Evolutionary conservation across 805 yeast genomes (phyloP), one percentile per base, ranked within the genome.

Genomic region (Phaffomyces thermotolerans): DNA sequence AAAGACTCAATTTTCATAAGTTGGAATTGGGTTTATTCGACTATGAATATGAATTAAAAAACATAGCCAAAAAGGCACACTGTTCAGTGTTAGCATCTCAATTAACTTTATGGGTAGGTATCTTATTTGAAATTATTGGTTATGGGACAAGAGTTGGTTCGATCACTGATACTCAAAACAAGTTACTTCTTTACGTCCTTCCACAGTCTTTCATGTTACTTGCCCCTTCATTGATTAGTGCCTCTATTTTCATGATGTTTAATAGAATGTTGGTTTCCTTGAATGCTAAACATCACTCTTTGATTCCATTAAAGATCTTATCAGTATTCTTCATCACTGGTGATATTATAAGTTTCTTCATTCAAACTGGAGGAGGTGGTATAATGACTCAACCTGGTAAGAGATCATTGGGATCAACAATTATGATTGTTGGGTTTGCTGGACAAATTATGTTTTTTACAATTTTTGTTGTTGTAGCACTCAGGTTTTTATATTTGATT

Each of bases 81-180:
- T 9, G 9, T 8, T 8, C 12, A 9, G 29, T 25, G 2, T 9
- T 25, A 25, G 12, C 29, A 9, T 25, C 29, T 25, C 29, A 25
- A 25, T 25, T 25, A 25, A 12, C 29, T 25, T 25, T 25, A 25
- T 25, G 29, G 29, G 13, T 36, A 12, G 40, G 40, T 14, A 30
- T 37, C 14, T 34, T 37, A n/a, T 42, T 37, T 23, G 45, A 43
- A 20, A 13, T 23, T 27, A n/a, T 31, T 6, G 45, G 45, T 9
- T 43, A 43, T 35, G 24, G 23, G 3, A 15, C 39, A 18, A 39
- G 45, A 27, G 36, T 31, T 6, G 10, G 9, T 25, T 12, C 29
- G 9, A 25, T 25, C 35, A 3, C 22, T 37, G 14, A 31, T 43
- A 29, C 20, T n/a, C 17, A 31, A 31, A 6, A 7, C 5, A 35